A percentile compares a stretch with the other conserved stretches of the same genome.
These are phyloP conservation scores for Naumovozyma dairenensis DNA, from an alignment of 805 yeast genomes.

Conservation along the genomic window DNA sequence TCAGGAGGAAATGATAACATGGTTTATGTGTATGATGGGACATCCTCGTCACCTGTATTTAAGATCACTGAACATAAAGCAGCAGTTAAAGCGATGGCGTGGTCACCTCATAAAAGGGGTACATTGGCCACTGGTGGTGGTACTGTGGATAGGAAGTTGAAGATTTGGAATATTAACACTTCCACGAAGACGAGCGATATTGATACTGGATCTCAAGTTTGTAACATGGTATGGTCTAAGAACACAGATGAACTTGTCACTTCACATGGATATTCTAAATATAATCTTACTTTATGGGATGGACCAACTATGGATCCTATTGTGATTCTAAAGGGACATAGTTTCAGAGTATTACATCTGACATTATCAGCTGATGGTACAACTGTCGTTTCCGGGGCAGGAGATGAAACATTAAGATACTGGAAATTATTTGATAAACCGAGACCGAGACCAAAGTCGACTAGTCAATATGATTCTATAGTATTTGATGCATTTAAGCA, in stretches of 20 bases:
- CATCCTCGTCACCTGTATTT: constrained; percentile 52
- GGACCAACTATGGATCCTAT: constrained; percentile 85
- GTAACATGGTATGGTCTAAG: constrained; percentile 87
- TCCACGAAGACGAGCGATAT: constrained; percentile 66
- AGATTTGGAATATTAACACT: constrained; percentile 84
- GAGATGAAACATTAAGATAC: constrained; percentile 90
- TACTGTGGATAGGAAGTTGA: constrained; percentile 81
- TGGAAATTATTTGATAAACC: constrained; percentile 91
- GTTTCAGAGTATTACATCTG: constrained; percentile 81
- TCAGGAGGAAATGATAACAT: constrained; percentile 92
- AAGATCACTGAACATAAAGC: constrained; percentile 79
- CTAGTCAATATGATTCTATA: no score
- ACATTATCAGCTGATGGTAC: constrained; percentile 93
- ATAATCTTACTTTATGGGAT: constrained; percentile 90
- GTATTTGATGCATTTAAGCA: constrained; percentile 68
- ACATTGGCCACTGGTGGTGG: constrained; percentile 95
- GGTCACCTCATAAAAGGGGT: constrained; percentile 97
- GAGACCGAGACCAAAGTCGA: constrained; percentile 45
- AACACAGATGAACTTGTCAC: constrained; percentile 88
- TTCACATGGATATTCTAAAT: constrained; percentile 87
- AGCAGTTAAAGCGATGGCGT: constrained; percentile 91
- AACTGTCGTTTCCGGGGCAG: constrained; percentile 96
- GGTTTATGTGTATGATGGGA: constrained; percentile 80
- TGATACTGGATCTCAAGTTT: constrained; percentile 95
- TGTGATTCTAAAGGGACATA: constrained; percentile 89